A percentile compares a stretch with the other conserved stretches of the same genome.
These are phyloP conservation scores for Cupressus sempervirens DNA, from an alignment of 75 land plant genomes.

Conservation along the genomic window DNA sequence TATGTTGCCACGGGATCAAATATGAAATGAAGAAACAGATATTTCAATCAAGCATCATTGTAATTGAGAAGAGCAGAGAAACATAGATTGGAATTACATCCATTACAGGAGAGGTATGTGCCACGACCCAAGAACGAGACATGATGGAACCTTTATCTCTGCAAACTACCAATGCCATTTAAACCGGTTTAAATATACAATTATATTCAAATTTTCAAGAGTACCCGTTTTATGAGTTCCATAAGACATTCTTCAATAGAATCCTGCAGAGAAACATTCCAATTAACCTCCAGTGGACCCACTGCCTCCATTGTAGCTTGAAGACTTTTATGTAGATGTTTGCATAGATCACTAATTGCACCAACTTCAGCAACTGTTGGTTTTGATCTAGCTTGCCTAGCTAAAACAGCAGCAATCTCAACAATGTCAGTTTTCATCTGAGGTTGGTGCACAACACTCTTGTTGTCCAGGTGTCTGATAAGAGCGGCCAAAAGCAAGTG, in stretches of 20 bases:
- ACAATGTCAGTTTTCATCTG: constrained; percentile 64
- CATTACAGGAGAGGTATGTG: background rate
- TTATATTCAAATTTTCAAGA: background rate
- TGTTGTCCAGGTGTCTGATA: constrained; percentile 91
- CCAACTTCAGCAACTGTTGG: constrained; percentile 58
- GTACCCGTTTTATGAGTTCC: constrained; percentile 79
- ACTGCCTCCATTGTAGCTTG: constrained; percentile 56
- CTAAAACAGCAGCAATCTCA: constrained; percentile 55
- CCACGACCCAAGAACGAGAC: background rate
- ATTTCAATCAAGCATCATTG: background rate
- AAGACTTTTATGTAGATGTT: constrained; percentile 82
- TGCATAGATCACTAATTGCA: constrained; percentile 71
- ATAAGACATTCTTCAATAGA: constrained; percentile 79
- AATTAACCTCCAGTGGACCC: constrained; percentile 40
- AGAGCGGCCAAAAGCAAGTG: constrained; percentile 62
- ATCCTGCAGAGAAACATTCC: constrained; percentile 60
- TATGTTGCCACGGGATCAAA: background rate
- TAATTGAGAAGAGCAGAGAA: background rate
- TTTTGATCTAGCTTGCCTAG: constrained; percentile 55
- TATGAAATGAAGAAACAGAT: background rate
- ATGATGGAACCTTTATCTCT: background rate
- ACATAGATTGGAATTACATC: background rate
- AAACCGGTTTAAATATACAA: background rate
- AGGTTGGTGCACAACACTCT: constrained; percentile 65
- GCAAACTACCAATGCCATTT: background rate